Evolutionary conservation across 768 basidiomycete species (phyloP), one percentile per base, ranked within the genome.

Genomic region (Amanita subjunquillea): DNA sequence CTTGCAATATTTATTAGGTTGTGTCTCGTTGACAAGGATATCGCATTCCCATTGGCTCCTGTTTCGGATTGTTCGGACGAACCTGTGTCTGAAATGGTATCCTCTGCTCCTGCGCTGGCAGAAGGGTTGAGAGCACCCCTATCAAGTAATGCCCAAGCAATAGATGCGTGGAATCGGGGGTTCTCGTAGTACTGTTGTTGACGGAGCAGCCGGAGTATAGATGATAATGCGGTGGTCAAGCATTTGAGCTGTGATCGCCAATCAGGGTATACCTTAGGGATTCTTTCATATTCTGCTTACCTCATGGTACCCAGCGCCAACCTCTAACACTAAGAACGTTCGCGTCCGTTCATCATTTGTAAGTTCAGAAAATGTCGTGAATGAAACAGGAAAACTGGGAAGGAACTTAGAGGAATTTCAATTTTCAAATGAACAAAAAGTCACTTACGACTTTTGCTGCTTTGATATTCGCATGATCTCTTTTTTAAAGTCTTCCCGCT

Each of bases 141-240:
- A 59, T 78, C 72, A 47, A 91, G 76, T 41, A 91, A 72, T 12
- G 83, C 81, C 93, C 94, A 96, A 8, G 83, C 91, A 51, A 96
- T 81, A 2, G 91, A 94, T 10, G 87, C 77, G 62, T 97, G 94
- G 61, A 93, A 96, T 42, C 83, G 79, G 17, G 94, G 91, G 29
- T 79, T 69, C 32, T 70, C 60, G 67, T 97, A 95, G 66, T 90
- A 96, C 52, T 78, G 75, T 57, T 84, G 82, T 58, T 94, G 86
- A 50, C 84, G 82, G 32, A 90, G 69, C 3, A 65, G 62, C 27
- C 68, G 68, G 43, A 95, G 68, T 6, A 73, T 69, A 1, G 85
- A 83, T 4, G 75, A 71, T 39, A 96, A 65, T 22, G 71, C 69
- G 45, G 77, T 69, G 1, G 79, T 70, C 40, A 92, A 66, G 6